Base-by-base conservation (phyloP, 2,329 filamentous ascomycete species). In the Erysiphe neolycopersici region DNA sequence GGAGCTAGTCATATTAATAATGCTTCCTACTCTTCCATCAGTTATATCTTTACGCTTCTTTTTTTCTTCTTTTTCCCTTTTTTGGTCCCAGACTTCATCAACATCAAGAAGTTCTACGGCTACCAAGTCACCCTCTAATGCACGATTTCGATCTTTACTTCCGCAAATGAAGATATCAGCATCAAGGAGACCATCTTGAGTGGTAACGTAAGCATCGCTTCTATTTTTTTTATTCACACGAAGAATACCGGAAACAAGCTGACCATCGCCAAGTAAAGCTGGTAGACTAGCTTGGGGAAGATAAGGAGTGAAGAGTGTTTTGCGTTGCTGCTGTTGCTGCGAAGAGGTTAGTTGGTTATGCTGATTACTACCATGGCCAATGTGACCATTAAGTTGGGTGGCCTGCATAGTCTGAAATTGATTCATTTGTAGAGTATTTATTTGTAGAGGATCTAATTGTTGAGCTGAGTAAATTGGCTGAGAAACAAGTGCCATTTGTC, bases 211-310 rank as follows among this genome's bases (percentile, higher is more conserved):
- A 26, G 89, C 89, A 61, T 98, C 89, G 54, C 87, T 95, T 49
- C 89, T 79, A 63, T 98, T 98, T 69, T 98, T 98, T 68, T 95
- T 98, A 72, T 98, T 98, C 51, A 98, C 89, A 47, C 89, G 81
- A 43, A 98, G 77, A 52, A 94, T 84, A 64, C 89, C 89, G 48
- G 87, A 87, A 44, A 98, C 89, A 46, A 98, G 76, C 61, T 93
- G 84, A 16, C 89, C 89, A 55, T 94, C 83, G 47, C 74, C 77
- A 46, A 95, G 72, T 35, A 98, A 71, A 42, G 85, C 87, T 46
- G 89, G 89, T 17, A 98, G 68, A 46, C 79, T 91, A 6, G 87
- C 87, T 60, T 98, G 89, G 14, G 89, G 87, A 42, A 98, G 71
- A 56, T 98, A 98, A 49, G 89, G 89, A 53, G 89, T 95, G 64